Base-by-base conservation (phyloP, 768 basidiomycete species). In the Tricholoma saponaceum region DNA sequence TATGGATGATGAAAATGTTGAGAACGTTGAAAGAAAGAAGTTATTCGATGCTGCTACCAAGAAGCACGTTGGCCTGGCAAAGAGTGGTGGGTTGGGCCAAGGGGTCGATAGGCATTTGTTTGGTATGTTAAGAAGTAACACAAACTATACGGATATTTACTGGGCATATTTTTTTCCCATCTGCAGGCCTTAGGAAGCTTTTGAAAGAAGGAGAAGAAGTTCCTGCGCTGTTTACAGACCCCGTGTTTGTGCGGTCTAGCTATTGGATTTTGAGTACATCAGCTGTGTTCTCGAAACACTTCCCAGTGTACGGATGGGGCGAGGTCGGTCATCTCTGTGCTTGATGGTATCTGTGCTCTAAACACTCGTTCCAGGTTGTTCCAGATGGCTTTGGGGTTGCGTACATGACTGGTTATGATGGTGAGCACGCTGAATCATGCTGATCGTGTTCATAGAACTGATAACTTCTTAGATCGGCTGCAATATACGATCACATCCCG, bases 341-440 rank as follows among this genome's bases (percentile, higher is more conserved):
- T 18, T 43, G 6, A 16, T 10, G n/a, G 8, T 16, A 0, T n/a
- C n/a, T 18, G 18, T 10, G 8, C 13, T 37, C 35, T 16, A 28
- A 55, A 56, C 56, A 9, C 30, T 22, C 20, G 8, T 39, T 32
- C n/a, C 56, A 82, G 81, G 90, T 98, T 46, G 92, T 96, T 23
- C 87, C 91, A 1, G 87, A 97, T 62, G 95, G 95, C 1, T 98
- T 95, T 67, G 95, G 95, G 30, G 88, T 98, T 28, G 89, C 93
- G 12, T 98, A 98, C 67, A 87, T 93, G 83, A 95, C 95, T n/a
- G 90, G 91, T 37, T 89, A 83, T 64, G 83, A 90, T 61, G 85
- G 89, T 87, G 57, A 55, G 82, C 69, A 16, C 16, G 25, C 3
- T 43, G 28, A 30, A 30, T 28, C 26, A 28, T 28, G n/a, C 2